Evolutionary conservation across 805 yeast genomes (phyloP).

Genomic region (Cyberlindnera amylophila): DNA sequence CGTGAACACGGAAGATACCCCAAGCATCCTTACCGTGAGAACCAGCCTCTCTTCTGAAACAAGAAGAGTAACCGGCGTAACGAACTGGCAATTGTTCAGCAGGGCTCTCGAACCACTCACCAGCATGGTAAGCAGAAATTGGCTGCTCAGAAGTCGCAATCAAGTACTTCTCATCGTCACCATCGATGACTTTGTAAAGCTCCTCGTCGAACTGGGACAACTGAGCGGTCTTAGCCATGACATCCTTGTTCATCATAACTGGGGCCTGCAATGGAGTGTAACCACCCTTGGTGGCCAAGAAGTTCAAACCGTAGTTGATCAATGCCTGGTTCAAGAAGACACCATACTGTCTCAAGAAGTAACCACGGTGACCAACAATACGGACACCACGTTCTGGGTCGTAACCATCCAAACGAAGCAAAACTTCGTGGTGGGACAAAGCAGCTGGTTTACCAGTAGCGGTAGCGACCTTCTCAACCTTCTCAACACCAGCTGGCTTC

Average conservation of each 20-base stretch:
- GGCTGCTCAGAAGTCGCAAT: slow-evolving; percentile 99
- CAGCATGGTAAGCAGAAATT: slow-evolving; percentile 93
- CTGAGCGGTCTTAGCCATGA: slow-evolving; percentile 99
- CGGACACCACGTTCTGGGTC: slow-evolving; percentile 99
- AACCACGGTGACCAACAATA: slow-evolving; percentile 98
- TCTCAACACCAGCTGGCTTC: slow-evolving; percentile 70
- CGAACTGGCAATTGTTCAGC: slow-evolving; percentile 93
- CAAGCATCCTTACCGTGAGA: slow-evolving; percentile 99
- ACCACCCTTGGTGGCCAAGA: slow-evolving; percentile 72
- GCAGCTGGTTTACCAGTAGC: slow-evolving; percentile 73
- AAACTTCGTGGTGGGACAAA: slow-evolving; percentile 92
- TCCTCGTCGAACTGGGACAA: slow-evolving; percentile 97
- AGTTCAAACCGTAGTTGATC: slow-evolving; percentile 90
- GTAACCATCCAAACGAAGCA: slow-evolving; percentile 92
- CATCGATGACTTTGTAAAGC: slow-evolving; percentile 93
- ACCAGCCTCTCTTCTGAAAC: slow-evolving; percentile 99
- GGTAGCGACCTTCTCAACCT: slow-evolving; percentile 62
- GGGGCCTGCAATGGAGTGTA: slow-evolving; percentile 96
- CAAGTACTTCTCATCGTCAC: slow-evolving; percentile 95
- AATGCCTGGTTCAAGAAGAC: slow-evolving; percentile 97
- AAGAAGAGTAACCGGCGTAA: slow-evolving; percentile 96
- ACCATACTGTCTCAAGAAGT: slow-evolving; percentile 91
- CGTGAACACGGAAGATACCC: slow-evolving; percentile 99
- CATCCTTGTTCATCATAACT: slow-evolving; percentile 99
- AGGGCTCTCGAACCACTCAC: slow-evolving; percentile 98